Evolutionary conservation across 768 basidiomycete species (phyloP).

Genomic region (Podaxis sp.): DNA sequence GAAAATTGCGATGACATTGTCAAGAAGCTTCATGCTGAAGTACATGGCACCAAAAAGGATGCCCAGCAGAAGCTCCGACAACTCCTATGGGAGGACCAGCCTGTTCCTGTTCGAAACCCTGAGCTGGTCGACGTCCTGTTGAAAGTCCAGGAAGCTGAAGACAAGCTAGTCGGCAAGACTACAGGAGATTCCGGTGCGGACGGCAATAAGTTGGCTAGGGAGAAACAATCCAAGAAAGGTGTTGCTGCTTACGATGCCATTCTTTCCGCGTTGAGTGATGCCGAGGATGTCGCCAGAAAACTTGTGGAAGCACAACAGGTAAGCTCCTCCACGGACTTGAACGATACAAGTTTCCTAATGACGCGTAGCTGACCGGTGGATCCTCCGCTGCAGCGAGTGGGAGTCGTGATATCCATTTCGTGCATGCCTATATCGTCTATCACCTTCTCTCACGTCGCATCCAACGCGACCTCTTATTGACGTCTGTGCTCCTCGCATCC

Average conservation of each 20-base stretch:
- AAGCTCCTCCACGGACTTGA: conserved; percentile 3
- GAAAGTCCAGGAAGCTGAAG: conserved; percentile 76
- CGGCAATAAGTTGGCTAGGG: conserved; percentile 11
- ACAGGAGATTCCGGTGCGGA: not conserved
- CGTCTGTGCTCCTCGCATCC: conserved; percentile 54
- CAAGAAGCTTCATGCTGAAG: conserved; percentile 44
- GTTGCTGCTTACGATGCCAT: conserved; percentile 88
- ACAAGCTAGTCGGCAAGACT: conserved; percentile 35
- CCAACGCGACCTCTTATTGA: conserved; percentile 81
- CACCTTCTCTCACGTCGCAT: conserved; percentile 85
- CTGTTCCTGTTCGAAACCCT: conserved; percentile 82
- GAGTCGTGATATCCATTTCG: conserved; percentile 72
- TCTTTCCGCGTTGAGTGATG: conserved; percentile 81
- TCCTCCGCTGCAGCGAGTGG: conserved; percentile 34
- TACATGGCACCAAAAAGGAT: conserved; percentile 27
- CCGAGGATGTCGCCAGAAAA: conserved; percentile 79
- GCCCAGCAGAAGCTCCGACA: conserved; percentile 48
- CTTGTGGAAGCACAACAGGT: conserved; percentile 85
- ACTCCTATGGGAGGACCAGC: conserved; percentile 76
- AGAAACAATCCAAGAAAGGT: conserved; percentile 56
- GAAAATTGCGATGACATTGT: conserved; percentile 57
- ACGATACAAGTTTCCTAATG: not conserved
- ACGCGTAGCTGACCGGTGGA: conserved; percentile 25
- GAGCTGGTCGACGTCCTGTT: conserved; percentile 87
- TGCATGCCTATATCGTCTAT: conserved; percentile 84